A percentile compares a stretch with the other conserved stretches of the same genome.
Conservation (phyloP, 106 monocot genomes). For the Alisma plantagoaquatica region DNA sequence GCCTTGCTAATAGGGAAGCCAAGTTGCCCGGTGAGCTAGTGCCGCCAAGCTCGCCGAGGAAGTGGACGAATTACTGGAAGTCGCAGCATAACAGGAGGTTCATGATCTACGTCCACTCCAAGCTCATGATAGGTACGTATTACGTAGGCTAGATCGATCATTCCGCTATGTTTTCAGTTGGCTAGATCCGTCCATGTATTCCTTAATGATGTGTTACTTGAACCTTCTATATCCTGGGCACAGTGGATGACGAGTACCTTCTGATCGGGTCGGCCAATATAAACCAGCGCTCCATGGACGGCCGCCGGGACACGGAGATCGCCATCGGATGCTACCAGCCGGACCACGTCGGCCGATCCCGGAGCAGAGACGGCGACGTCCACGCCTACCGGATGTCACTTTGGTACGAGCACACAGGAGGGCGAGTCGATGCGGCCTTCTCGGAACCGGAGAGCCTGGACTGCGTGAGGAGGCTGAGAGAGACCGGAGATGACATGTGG, state of each 20-base stretch:
- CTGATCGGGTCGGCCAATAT: slow-evolving; percentile 49
- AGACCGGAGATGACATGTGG: slow-evolving; percentile 29
- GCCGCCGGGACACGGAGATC: slow-evolving; percentile 45
- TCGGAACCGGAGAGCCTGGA: slow-evolving; percentile 11
- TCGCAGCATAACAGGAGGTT: slow-evolving; percentile 43
- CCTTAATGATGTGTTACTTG: neutral
- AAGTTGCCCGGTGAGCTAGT: slow-evolving; percentile 18
- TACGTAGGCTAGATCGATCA: no score
- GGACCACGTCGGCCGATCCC: neutral
- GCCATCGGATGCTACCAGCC: slow-evolving; percentile 40
- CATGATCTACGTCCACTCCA: slow-evolving; percentile 68
- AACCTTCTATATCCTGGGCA: neutral
- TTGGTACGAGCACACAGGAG: slow-evolving; percentile 34
- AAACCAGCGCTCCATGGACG: slow-evolving; percentile 63
- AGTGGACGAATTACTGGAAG: slow-evolving; percentile 15
- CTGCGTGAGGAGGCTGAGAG: slow-evolving; percentile 14
- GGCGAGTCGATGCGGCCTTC: slow-evolving; percentile 6
- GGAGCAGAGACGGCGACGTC: slow-evolving; percentile 13
- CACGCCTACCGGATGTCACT: slow-evolving; percentile 38
- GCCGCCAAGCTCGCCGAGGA: slow-evolving; percentile 13
- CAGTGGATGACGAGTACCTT: slow-evolving; percentile 47
- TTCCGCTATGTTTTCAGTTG: no score
- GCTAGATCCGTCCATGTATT: neutral
- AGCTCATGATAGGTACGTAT: slow-evolving; percentile 52
- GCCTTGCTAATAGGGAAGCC: slow-evolving; percentile 47